Evolutionary conservation across 2,329 filamentous ascomycete species (phyloP).

Genomic region (Amphichorda felina): DNA sequence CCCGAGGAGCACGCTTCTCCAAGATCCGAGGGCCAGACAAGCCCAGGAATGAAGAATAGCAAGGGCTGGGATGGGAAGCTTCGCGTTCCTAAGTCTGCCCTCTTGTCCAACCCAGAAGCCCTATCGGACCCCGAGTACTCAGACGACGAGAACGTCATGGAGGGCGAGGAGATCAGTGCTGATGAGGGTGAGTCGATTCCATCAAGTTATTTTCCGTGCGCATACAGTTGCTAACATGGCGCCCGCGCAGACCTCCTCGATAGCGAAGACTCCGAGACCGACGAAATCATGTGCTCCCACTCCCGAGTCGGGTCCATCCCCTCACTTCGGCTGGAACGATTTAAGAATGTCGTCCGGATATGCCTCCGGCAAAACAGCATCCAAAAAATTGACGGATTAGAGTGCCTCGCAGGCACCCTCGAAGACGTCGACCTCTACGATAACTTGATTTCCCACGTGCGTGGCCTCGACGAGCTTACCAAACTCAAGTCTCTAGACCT

Average conservation of each 20-base stretch:
- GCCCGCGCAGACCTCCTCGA: constrained; percentile 42
- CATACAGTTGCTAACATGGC: no score
- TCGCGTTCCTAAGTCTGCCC: constrained; percentile 49
- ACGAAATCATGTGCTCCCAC: constrained; percentile 87
- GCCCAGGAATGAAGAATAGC: constrained; percentile 41
- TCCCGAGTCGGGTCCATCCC: constrained; percentile 70
- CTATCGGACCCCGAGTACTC: constrained; percentile 79
- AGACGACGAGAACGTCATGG: constrained; percentile 54
- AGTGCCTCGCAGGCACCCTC: constrained; percentile 51
- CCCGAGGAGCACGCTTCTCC: constrained; percentile 28
- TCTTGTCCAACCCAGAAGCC: constrained; percentile 67
- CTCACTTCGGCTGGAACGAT: constrained; percentile 71
- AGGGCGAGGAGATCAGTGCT: constrained; percentile 63
- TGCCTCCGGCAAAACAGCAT: constrained; percentile 93
- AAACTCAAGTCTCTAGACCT: constrained; percentile 74
- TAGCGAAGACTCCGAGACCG: constrained; percentile 44
- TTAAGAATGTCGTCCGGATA: constrained; percentile 62
- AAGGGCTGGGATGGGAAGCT: constrained; percentile 80
- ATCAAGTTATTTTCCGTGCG: no score
- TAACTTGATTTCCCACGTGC: constrained; percentile 82
- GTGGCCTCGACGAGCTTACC: constrained; percentile 66
- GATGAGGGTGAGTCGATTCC: constrained; percentile 54
- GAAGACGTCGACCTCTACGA: constrained; percentile 91
- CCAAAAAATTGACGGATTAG: constrained; percentile 64
- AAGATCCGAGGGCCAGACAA: constrained; percentile 26